These are phyloP conservation scores for Parathielavia appendiculata DNA, from an alignment of 495 filamentous ascomycete species.

Conservation along the genomic window DNA sequence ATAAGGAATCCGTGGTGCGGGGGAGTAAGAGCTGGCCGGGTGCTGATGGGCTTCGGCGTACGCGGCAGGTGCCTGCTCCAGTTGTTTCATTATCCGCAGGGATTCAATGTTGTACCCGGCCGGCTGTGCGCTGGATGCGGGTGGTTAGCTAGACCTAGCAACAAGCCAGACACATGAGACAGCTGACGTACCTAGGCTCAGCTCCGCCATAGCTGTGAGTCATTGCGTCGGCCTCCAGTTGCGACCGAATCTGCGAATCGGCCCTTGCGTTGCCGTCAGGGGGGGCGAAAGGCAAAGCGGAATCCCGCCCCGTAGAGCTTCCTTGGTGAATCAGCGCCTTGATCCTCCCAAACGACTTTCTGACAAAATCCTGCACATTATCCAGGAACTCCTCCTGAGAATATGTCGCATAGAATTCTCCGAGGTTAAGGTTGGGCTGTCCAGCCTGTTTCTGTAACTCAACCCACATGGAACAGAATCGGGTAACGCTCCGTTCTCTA, in stretches of 20 bases:
- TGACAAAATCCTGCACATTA: slow-evolving; percentile 1
- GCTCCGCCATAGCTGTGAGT: background rate
- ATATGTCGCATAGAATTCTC: background rate
- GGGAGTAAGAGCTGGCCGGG: slow-evolving; percentile 1
- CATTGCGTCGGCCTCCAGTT: slow-evolving; percentile 26
- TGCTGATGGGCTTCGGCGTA: background rate
- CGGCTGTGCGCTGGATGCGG: background rate
- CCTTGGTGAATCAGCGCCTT: slow-evolving; percentile 1
- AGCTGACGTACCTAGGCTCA: slow-evolving; percentile 13
- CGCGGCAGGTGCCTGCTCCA: background rate
- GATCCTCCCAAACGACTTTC: background rate
- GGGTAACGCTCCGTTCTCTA: background rate
- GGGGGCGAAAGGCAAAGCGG: background rate
- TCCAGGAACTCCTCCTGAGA: background rate
- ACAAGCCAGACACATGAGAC: background rate
- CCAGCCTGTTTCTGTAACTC: background rate
- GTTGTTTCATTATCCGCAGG: slow-evolving; percentile 9
- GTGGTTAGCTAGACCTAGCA: slow-evolving; percentile 1
- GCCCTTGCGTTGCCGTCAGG: slow-evolving; percentile 8
- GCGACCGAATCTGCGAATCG: slow-evolving; percentile 27
- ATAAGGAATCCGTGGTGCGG: slow-evolving; percentile 10
- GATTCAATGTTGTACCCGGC: background rate
- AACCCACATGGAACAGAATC: slow-evolving; percentile 13
- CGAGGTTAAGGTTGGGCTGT: background rate
- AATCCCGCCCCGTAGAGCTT: background rate